Evolutionary conservation across 176 grass and related monocot species (phyloP).

Genomic region (Rhynchospora tenuis): DNA sequence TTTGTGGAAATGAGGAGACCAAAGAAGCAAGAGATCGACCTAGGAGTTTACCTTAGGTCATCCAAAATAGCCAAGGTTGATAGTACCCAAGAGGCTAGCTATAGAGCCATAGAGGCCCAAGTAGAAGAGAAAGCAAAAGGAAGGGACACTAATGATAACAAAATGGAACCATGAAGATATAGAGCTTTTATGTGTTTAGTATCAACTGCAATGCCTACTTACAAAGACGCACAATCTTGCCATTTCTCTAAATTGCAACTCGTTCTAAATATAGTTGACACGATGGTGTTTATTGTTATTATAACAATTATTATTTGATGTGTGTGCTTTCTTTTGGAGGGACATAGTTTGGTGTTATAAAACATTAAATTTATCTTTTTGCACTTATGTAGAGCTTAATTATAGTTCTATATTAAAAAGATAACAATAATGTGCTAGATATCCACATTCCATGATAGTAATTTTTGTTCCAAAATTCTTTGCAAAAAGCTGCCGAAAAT

Average conservation of each 20-base stretch:
- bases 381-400: too few species aligned
- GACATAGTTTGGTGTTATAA: too few species aligned
- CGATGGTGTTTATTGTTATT: too few species aligned
- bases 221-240: neutral
- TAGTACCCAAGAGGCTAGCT: neutral
- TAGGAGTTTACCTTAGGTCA: neutral
- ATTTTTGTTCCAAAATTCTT: too few species aligned
- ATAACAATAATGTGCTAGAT: too few species aligned
- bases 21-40: neutral
- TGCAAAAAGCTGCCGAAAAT: neutral
- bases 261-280: too few species aligned
- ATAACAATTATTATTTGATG: too few species aligned
- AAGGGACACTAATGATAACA: neutral
- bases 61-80: neutral
- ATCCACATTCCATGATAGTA: too few species aligned
- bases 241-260: neutral
- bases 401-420: too few species aligned
- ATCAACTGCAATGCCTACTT: neutral
- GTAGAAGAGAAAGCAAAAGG: too few species aligned
- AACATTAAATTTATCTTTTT: too few species aligned
- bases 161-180: neutral
- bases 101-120: neutral
- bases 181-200: neutral
- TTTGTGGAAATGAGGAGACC: neutral
- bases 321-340: too few species aligned